These are phyloP conservation scores for Hypoxylon sp. DNA, from an alignment of 2,329 filamentous ascomycete species.

Conservation along the genomic window DNA sequence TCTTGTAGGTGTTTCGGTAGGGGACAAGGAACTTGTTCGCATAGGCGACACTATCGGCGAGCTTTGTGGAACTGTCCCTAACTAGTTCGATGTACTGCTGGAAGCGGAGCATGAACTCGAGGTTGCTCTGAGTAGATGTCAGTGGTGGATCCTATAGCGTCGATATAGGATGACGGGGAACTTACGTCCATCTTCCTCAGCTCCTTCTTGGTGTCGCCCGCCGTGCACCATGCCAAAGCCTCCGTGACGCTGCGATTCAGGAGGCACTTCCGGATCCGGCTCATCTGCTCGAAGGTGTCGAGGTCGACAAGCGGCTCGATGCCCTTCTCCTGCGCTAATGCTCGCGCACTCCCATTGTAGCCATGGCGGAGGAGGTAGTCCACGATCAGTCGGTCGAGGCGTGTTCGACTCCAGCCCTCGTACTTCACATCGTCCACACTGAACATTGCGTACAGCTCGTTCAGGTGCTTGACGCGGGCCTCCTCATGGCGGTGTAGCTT, in stretches of 20 bases:
- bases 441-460: slow-evolving; percentile 83
- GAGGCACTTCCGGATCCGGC: slow-evolving; percentile 81
- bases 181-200: slow-evolving; percentile 87
- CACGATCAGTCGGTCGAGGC: slow-evolving; percentile 88
- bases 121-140: slow-evolving; percentile 60
- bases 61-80: slow-evolving; percentile 74
- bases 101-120: slow-evolving; percentile 93
- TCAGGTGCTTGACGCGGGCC: slow-evolving; percentile 84
- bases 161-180: slow-evolving; percentile 12
- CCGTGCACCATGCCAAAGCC: slow-evolving; percentile 87
- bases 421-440: slow-evolving; percentile 93
- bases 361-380: slow-evolving; percentile 92
- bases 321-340: slow-evolving; percentile 80
- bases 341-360: slow-evolving; percentile 81
- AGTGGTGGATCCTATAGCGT: neutral
- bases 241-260: slow-evolving; percentile 79
- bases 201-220: slow-evolving; percentile 87
- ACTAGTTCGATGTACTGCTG: slow-evolving; percentile 97
- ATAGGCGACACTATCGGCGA: slow-evolving; percentile 83
- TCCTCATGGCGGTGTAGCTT: slow-evolving; percentile 81
- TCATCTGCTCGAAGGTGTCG: slow-evolving; percentile 87
- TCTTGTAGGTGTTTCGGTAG: slow-evolving; percentile 77
- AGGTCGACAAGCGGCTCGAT: slow-evolving; percentile 90
- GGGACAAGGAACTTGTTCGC: slow-evolving; percentile 85
- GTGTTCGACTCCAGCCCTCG: slow-evolving; percentile 86